These are phyloP conservation scores for Kalmanozyma brasiliensis DNA, from an alignment of 1,284 basidiomycete genomes.

Conservation along the genomic window DNA sequence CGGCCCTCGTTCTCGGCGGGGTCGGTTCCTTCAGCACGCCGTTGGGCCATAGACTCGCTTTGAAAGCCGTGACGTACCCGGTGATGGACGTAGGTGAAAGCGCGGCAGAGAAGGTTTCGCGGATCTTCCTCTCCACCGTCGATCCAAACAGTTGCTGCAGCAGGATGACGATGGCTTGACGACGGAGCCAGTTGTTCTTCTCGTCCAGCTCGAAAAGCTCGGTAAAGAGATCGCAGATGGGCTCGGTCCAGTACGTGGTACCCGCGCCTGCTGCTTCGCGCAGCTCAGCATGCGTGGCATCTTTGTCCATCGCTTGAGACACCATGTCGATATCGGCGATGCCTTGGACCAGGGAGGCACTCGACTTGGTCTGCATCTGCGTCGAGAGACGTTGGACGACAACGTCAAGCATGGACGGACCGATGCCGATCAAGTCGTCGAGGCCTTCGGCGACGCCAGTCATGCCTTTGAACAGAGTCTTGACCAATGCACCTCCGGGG, in stretches of 20 bases:
- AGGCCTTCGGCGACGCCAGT: slow-evolving; percentile 56
- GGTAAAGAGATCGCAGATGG: slow-evolving; percentile 91
- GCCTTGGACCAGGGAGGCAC: slow-evolving; percentile 24
- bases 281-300: slow-evolving; percentile 70
- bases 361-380: slow-evolving; percentile 45
- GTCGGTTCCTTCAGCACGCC: slow-evolving; percentile 77
- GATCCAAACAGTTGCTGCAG: slow-evolving; percentile 93
- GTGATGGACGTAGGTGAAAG: slow-evolving; percentile 70
- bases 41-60: slow-evolving; percentile 82
- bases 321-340: slow-evolving; percentile 53
- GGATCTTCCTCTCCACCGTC: slow-evolving; percentile 95
- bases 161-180: slow-evolving; percentile 96
- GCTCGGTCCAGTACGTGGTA: slow-evolving; percentile 82
- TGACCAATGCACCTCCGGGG: slow-evolving; percentile 41
- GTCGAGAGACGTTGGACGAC: slow-evolving; percentile 56
- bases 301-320: slow-evolving; percentile 47
- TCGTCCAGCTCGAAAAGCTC: slow-evolving; percentile 93
- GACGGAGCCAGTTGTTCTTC: slow-evolving; percentile 91
- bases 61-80: slow-evolving; percentile 74
- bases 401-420: slow-evolving; percentile 58
- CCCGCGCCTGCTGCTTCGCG: slow-evolving; percentile 85
- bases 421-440: slow-evolving; percentile 55
- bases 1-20: slow-evolving; percentile 78
- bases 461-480: slow-evolving; percentile 53
- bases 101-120: slow-evolving; percentile 76